Percentiles rank a stretch among this genome's conserved stretches.
Evolutionary conservation across 805 yeast species (phyloP).

Genomic region (Sugiyamaella smithiae): DNA sequence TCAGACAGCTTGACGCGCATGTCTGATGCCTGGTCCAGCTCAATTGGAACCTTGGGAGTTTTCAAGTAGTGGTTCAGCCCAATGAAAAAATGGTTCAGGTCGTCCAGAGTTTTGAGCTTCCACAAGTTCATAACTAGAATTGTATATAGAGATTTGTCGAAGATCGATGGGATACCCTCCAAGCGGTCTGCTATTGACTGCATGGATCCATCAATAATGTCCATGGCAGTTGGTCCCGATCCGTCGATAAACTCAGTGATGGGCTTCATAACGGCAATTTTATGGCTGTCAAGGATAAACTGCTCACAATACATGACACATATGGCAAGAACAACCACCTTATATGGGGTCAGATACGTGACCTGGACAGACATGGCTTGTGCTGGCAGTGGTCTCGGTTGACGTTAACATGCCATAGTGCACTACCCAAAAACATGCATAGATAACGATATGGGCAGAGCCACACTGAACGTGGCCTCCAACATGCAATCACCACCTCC

Average conservation of each 20-base stretch:
- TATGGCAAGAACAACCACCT: conserved; percentile 24
- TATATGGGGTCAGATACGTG: conserved; percentile 26
- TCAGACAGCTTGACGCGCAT: conserved; percentile 7
- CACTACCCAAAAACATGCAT: too few species aligned
- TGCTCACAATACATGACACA: conserved; percentile 24
- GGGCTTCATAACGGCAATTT: conserved; percentile 28
- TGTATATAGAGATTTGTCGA: conserved; percentile 6
- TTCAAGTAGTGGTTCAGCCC: conserved; percentile 17
- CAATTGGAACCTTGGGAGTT: conserved; percentile 9
- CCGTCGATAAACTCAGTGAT: conserved; percentile 22
- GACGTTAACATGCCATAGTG: too few species aligned
- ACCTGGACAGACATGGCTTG: background rate
- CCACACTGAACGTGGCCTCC: conserved; percentile 6
- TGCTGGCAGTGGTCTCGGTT: too few species aligned
- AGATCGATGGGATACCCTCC: background rate
- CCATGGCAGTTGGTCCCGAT: conserved; percentile 5
- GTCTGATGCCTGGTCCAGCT: conserved; percentile 1
- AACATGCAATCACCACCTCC: conserved; percentile 24
- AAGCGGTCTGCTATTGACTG: background rate
- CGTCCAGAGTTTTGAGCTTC: conserved; percentile 17
- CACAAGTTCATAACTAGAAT: conserved; percentile 16
- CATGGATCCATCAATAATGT: conserved; percentile 10
- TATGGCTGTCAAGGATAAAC: conserved; percentile 11
- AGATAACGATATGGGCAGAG: too few species aligned
- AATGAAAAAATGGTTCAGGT: conserved; percentile 18